Conservation (phyloP, 106 monocot genomes). For the Acanthochlamys bracteata region DNA sequence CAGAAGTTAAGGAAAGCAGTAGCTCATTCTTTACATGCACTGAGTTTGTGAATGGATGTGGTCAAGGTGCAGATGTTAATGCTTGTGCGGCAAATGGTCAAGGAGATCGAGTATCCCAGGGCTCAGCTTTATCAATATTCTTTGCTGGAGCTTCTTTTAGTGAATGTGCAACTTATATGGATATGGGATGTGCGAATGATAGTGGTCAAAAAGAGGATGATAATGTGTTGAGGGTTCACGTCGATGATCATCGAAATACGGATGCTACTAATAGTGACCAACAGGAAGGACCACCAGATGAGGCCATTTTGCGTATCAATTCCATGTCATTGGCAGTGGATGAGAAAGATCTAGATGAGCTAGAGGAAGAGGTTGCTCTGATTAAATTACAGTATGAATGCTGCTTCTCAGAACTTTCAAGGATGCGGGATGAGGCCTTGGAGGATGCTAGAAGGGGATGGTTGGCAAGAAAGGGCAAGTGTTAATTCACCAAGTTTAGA, state of each 20-base stretch:
- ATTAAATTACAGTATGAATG: conserved; percentile 45
- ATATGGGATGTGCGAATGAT: conserved; percentile 14
- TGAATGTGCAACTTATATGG: conserved; percentile 25
- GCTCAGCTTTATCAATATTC: conserved; percentile 28
- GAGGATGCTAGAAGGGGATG: conserved; percentile 44
- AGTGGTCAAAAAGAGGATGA: conserved; percentile 9
- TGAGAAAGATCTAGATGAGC: conserved; percentile 25
- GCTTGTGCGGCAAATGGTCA: conserved; percentile 1
- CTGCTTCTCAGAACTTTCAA: conserved; percentile 35
- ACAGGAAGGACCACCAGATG: no score
- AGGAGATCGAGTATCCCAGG: conserved; percentile 26
- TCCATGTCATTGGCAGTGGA: not conserved
- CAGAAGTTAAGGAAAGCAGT: not conserved
- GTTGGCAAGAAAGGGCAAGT: conserved; percentile 26
- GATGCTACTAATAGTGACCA: no score
- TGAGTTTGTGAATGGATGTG: conserved; percentile 9
- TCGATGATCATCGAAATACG: no score
- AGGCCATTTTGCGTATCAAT: no score
- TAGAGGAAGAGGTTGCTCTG: conserved; percentile 37
- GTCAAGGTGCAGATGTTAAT: not conserved
- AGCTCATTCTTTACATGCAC: not conserved
- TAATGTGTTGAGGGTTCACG: no score
- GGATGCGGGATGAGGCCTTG: conserved; percentile 45
- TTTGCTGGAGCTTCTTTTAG: conserved; percentile 25
- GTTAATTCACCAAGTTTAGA: not conserved